Evolutionary conservation across 257 asterid species (phyloP).

Genomic region (Cynanchum wilfordii): DNA sequence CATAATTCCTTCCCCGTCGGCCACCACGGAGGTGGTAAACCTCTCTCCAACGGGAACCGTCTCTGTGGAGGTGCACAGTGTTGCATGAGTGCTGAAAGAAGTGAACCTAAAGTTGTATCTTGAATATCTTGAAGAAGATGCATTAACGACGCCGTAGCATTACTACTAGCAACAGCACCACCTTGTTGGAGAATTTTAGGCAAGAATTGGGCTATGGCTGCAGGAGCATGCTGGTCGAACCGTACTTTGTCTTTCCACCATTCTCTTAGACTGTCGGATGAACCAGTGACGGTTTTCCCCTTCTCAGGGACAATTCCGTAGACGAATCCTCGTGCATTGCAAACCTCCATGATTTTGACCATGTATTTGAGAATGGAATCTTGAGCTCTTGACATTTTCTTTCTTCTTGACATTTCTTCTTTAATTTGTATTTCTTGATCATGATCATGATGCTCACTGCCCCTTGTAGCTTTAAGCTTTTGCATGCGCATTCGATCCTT

Average conservation of each 20-base stretch:
- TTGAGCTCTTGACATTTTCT: slow-evolving; percentile 56
- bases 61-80: slow-evolving; percentile 67
- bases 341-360: slow-evolving; percentile 62
- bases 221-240: slow-evolving; percentile 44
- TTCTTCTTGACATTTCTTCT: slow-evolving; percentile 38
- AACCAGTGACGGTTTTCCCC: slow-evolving; percentile 49
- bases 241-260: slow-evolving; percentile 64
- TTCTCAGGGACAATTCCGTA: slow-evolving; percentile 68
- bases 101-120: slow-evolving; percentile 57
- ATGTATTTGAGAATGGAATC: slow-evolving; percentile 54
- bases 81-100: slow-evolving; percentile 59
- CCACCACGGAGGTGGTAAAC: slow-evolving; percentile 78
- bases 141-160: slow-evolving; percentile 26
- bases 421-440: slow-evolving; percentile 6
- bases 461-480: slow-evolving; percentile 26
- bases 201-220: slow-evolving; percentile 29
- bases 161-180: neutral
- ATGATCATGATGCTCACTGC: neutral
- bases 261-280: slow-evolving; percentile 50
- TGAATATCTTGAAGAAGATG: slow-evolving; percentile 50
- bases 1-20: slow-evolving; percentile 53
- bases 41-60: slow-evolving; percentile 48
- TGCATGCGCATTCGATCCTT: slow-evolving; percentile 42
- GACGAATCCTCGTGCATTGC: slow-evolving; percentile 63
- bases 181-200: slow-evolving; percentile 27